A percentile compares a stretch with the other conserved stretches of the same genome.
phyloP scores from a whole-genome alignment of 306 rosid species.

The Castanea sativa region DNA sequence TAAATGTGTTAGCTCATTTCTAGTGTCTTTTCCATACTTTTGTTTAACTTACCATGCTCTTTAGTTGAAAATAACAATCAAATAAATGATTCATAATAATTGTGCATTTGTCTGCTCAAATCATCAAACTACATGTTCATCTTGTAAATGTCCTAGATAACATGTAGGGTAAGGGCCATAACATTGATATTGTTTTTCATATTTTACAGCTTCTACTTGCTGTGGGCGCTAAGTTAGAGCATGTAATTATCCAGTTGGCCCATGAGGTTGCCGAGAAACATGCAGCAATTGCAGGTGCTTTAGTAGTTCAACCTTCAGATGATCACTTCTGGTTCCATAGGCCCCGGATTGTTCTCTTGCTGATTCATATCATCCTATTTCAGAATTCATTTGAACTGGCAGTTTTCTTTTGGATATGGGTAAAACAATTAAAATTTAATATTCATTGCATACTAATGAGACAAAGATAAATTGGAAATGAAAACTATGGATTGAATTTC shows the following conservation, averaged over 20 bases:
- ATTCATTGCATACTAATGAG: not conserved
- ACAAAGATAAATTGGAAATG: not conserved
- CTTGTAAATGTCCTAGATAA: not conserved
- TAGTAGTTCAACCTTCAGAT: conserved; percentile 35
- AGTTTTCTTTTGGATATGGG: conserved; percentile 38
- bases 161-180: not conserved
- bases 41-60: not conserved
- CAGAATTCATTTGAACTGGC: conserved; percentile 39
- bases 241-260: conserved; percentile 32
- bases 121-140: not conserved
- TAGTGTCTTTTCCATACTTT: not conserved
- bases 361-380: conserved; percentile 32
- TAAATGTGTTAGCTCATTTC: not conserved
- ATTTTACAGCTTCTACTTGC: conserved; percentile 31
- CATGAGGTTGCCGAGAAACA: conserved; percentile 41
- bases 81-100: not conserved
- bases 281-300: conserved; percentile 30
- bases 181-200: not conserved
- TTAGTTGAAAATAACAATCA: not conserved
- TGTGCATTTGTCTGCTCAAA: not conserved
- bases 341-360: conserved; percentile 30
- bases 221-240: conserved; percentile 39
- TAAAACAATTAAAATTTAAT: not conserved
- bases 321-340: conserved; percentile 34
- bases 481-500: not conserved